Base-by-base conservation (phyloP, 2,329 filamentous ascomycete genomes). In the Pseudogymnoascus pannorum region DNA sequence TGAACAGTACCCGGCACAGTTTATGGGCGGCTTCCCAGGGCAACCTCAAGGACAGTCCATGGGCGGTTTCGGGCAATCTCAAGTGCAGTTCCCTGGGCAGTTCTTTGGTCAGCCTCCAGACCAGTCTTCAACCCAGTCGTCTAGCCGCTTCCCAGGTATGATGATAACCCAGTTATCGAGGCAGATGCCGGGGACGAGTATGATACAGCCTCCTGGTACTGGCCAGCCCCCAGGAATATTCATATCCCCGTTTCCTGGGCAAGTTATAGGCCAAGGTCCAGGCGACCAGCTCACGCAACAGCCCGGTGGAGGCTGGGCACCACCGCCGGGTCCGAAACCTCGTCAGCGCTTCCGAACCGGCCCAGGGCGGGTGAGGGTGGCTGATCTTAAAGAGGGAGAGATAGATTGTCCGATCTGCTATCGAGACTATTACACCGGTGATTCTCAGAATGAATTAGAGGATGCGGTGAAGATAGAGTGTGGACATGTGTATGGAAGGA, bases 381-480 rank as follows among this genome's bases (percentile, higher is more conserved):
- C 31, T 18, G 24, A 58, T 11, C 57, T 58, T 14, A 24, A 16
- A 3, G 33, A 58, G 12, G 57, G 38, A 4, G 57, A 40, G n/a
- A 58, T 7, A n/a, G 57, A 58, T 16, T 58, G 57, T 14, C 57
- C 57, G 14, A 40, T 58, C 31, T 58, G 57, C n/a, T 58, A 58
- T 38, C 31, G 36, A 24, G 57, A 36, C n/a, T 58, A 58, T 29
- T 58, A 58, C 11, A 36, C 57, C 11, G 7, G 33, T 16, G 36
- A 54, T 31, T 54, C 31, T 2, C 20, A 58, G 33, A 40, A 29
- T 16, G 57, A 38, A 36, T 24, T 18, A 6, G 57, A 58, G 31
- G 57, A 36, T 36, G 57, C 57, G 31, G 57, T 58, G 20, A 58
- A 9, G 12, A 38, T 58, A 38, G 18, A 11, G 33, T 58, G 57